Evolutionary conservation across 1,284 basidiomycete genomes (phyloP).

Genomic region (Apiotrichum veenhuisii): DNA sequence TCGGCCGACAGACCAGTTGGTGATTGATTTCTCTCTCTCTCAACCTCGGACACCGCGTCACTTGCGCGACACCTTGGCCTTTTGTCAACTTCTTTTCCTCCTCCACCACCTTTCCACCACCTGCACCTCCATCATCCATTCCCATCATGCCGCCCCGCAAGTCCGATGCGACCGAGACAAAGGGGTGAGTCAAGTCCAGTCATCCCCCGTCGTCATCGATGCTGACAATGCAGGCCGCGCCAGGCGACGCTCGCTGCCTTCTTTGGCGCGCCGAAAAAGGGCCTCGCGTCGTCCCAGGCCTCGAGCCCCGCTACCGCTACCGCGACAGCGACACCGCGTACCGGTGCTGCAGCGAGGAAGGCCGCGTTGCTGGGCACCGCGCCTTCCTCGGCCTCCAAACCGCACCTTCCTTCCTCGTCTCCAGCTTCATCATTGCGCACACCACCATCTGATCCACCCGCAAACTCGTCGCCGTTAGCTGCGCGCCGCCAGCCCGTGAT

Average conservation of each 20-base stretch:
- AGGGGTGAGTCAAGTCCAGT: conserved; percentile 16
- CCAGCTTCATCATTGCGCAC: conserved; percentile 26
- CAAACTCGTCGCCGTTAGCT: conserved; percentile 24
- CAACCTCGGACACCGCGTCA: too few relatives aligned
- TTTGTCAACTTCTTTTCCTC: not conserved
- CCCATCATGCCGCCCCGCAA: not conserved
- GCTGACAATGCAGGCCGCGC: conserved; percentile 27
- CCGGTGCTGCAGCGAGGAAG: not conserved
- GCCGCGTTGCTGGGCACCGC: conserved; percentile 23
- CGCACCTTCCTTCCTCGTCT: conserved; percentile 6
- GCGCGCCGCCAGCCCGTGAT: conserved; percentile 1
- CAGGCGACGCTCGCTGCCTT: conserved; percentile 50
- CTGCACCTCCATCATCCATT: not conserved
- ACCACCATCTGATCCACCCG: conserved; percentile 26
- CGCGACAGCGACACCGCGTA: not conserved
- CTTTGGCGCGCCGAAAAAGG: conserved; percentile 45
- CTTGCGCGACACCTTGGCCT: not conserved
- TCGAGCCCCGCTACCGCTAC: not conserved
- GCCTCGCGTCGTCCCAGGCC: conserved; percentile 12
- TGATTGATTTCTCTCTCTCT: too few relatives aligned
- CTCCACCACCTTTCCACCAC: not conserved
- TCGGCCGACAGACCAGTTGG: too few relatives aligned
- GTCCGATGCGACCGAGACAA: conserved; percentile 5
- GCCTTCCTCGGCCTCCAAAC: conserved; percentile 3
- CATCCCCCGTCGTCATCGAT: not conserved